Evolutionary conservation across 495 filamentous ascomycete genomes (phyloP), one percentile per base, ranked within the genome.

Genomic region (Halenospora varia): DNA sequence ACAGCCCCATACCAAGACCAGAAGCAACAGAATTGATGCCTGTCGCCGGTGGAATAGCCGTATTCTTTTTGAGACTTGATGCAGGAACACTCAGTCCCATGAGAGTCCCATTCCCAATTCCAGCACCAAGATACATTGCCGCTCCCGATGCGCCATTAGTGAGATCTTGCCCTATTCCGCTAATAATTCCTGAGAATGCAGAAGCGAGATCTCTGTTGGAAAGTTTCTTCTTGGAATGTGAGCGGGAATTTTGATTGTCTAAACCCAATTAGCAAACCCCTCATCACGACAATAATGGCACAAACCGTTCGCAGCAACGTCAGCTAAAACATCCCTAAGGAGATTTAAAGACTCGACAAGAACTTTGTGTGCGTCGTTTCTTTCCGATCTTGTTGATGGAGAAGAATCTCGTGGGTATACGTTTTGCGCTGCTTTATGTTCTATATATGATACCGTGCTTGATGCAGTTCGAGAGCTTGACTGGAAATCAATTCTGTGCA

Each of bases 91-190:
- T 41, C 2, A 57, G 29, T 42, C 55, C 55, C 18, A 29, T 18
- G 13, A 57, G 25, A 17, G 55, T 57, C 1, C 55, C 55, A 41
- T 42, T 50, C 3, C 55, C 55, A 19, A 57, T 57, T 8, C 55
- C 55, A 26, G 49, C 46, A 18, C 55, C 55, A 20, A 57, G 25
- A 42, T 50, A 57, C 26, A 48, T 50, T 15, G 55, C 18, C 1
- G 55, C 55, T 4, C 45, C 35, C 22, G 18, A 18, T 13, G 41
- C 20, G n/a, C 46, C 46, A 40, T 29, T 48, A 10, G 13, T 20
- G 13, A 55, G 26, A 47, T 24, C 47, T 11, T 8, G 18, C 2
- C 19, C 45, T 11, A 56, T 50, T 23, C 47, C 55, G 49, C 29
- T 51, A 46, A 57, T 49, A 19, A 57, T 35, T 39, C 55, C 55